Evolutionary conservation across 2,329 filamentous ascomycete species (phyloP).

Genomic region (Samsoniella hepiali): DNA sequence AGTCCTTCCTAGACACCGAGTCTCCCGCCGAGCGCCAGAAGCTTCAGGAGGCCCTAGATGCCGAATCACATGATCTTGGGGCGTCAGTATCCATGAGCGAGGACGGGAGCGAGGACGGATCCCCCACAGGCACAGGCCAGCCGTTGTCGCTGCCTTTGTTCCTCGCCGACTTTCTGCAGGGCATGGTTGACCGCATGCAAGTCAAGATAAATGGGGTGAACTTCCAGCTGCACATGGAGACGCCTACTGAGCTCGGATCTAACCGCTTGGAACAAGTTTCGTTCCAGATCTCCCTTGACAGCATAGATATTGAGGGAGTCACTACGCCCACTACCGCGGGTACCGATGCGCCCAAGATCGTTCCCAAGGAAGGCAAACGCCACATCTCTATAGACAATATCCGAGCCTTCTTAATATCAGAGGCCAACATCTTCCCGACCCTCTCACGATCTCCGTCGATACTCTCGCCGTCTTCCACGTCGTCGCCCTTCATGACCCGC

Average conservation of each 20-base stretch:
- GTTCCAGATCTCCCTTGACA: slow-evolving; percentile 62
- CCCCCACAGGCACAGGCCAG: slow-evolving; percentile 65
- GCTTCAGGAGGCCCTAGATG: slow-evolving; percentile 65
- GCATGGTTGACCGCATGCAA: slow-evolving; percentile 68
- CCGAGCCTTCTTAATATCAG: slow-evolving; percentile 62
- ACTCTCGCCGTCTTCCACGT: slow-evolving; percentile 38
- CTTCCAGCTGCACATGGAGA: slow-evolving; percentile 62
- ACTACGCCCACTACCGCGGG: slow-evolving; percentile 40
- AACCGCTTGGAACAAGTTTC: slow-evolving; percentile 54
- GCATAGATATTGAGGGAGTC: slow-evolving; percentile 65
- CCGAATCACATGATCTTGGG: slow-evolving; percentile 59
- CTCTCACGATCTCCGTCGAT: slow-evolving; percentile 56
- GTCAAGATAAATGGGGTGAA: slow-evolving; percentile 63
- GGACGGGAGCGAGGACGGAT: slow-evolving; percentile 60
- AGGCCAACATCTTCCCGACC: slow-evolving; percentile 62
- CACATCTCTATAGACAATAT: slow-evolving; percentile 62
- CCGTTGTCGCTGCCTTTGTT: slow-evolving; percentile 66
- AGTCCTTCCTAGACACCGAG: slow-evolving; percentile 74
- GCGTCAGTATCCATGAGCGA: slow-evolving; percentile 60
- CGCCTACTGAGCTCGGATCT: slow-evolving; percentile 48
- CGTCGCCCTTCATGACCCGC: slow-evolving; percentile 50
- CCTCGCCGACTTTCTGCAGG: slow-evolving; percentile 68
- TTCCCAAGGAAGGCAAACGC: slow-evolving; percentile 61
- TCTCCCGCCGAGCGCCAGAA: slow-evolving; percentile 62
- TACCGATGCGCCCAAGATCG: slow-evolving; percentile 34